Evolutionary conservation across 305 asterid genomes (phyloP), one percentile per base, ranked within the genome.

Genomic region (Plantago coronopus): DNA sequence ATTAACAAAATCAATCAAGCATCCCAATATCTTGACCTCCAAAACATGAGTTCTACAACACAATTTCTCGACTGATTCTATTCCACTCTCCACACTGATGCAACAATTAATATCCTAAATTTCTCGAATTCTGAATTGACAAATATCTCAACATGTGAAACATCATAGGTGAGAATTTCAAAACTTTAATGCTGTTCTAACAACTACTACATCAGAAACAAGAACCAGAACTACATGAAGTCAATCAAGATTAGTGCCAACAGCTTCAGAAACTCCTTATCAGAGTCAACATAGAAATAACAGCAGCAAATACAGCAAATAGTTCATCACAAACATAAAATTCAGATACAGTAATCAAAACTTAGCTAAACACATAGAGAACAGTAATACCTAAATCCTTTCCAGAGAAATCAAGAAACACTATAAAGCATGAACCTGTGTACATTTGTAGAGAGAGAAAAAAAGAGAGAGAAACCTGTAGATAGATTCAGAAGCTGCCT

Each of bases 401-500:
- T 34, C 4, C 13, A 21, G 55, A 62, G n/a, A 59, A 25, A 51
- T 31, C 62, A 38, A 57, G 17, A 57, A 7, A 57, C 17, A 12
- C 14, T 19, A 16, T 6, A 44, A 13, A 17, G 45, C 46, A 40
- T 16, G 20, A 67, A 34, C 12, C 40, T 34, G 40, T 34, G 40
- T 34, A 34, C 40, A 34, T 34, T 34, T 34, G 2, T 34, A 5
- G 40, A 34, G 40, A 34, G 40, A 34, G 40, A 34, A 25, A 58
- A 8, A 64, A 45, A 53, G 54, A 62, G 59, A 34, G 54, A 61
- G 20, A 44, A 37, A 74, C 65, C 67, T 66, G 23, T 16, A 54
- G 66, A 66, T 19, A 43, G 68, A 68, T 62, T 61, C 72, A 48
- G 57, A 40, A 64, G 62, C 21, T 53, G 60, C 48, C 61, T 50